Evolutionary conservation across 208 protist species (phyloP).

Genomic region (Leishmania guyanensis): DNA sequence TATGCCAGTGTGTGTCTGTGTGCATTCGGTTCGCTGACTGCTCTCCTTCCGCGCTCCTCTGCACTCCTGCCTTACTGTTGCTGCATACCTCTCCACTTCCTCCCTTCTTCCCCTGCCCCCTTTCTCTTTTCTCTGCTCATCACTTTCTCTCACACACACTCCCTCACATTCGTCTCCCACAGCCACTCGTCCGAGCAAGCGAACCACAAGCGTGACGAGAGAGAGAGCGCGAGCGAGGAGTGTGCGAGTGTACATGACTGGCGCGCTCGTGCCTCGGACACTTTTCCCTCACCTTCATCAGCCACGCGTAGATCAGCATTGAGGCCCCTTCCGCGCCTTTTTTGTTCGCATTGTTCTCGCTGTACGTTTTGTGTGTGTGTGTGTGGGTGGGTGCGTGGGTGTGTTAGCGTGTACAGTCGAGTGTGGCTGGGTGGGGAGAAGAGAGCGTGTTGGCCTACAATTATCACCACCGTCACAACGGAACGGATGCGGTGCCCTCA

Average conservation of each 20-base stretch:
- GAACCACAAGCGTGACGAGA: not conserved
- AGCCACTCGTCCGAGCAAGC: not conserved
- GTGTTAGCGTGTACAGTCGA: not conserved
- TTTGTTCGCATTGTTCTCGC: not conserved
- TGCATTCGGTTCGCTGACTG: not conserved
- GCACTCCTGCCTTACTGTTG: not conserved
- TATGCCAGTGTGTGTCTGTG: not conserved
- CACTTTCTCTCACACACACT: not conserved
- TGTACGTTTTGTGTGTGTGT: not conserved
- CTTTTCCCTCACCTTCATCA: not conserved
- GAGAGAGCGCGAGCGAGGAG: not conserved
- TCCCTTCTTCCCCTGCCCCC: not conserved
- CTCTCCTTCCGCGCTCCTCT: not conserved
- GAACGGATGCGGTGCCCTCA: not conserved
- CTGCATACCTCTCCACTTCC: not conserved
- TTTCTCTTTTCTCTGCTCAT: not conserved
- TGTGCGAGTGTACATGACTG: not conserved
- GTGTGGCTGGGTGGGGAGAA: too few species aligned
- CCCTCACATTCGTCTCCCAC: not conserved
- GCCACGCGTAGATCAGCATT: not conserved
- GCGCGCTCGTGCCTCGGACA: not conserved
- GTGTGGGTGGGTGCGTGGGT: too few species aligned
- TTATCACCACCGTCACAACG: not conserved
- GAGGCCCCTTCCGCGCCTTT: not conserved
- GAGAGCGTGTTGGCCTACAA: not conserved